Evolutionary conservation across 1,139 yeast genomes (phyloP), one percentile per base, ranked within the genome.

Genomic region (Suhomyces chickasaworum): DNA sequence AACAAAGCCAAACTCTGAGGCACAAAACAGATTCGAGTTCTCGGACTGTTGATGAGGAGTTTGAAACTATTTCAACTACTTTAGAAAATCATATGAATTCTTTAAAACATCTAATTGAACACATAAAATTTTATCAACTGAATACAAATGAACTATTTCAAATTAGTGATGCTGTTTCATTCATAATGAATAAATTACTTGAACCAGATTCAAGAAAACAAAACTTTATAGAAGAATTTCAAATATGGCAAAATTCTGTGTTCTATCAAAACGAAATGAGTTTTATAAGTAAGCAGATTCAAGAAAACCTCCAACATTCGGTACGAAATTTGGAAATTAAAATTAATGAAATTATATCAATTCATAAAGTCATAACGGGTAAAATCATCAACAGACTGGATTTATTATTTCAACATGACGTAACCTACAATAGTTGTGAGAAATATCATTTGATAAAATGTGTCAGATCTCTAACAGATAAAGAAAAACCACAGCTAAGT

Each of bases 31-130:
- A 13, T 55, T 25, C 20, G 22, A 13, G 32, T 3, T 25, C 39
- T 20, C n/a, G 46, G 45, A 69, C 74, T 0, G 51, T 60, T 7
- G 81, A 77, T 55, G 73, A 68, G 48, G 70, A 66, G 15, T 75
- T 73, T 52, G 73, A 75, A 39, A 49, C 37, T 0, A 44, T 68
- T 13, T 49, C 62, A 8, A 51, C 52, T 7, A 56, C 54, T n/a
- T 56, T 68, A n/a, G 40, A 48, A 3, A 41, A 45, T 0, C 36
- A 58, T 7, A 63, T 61, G 17, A 52, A 46, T 7, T 51, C 53
- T 3, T 36, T 71, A 15, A 47, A 53, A 5, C 43, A 47, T 1
- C 50, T 74, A 27, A 49, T 58, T 20, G 59, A 59, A 18, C 60
- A 63, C 39, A 44, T 60, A 7, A 49, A 51, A 7, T 40, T 42